Conservation (phyloP, 75 land plant species). For the Adiantum capillusveneris region DNA sequence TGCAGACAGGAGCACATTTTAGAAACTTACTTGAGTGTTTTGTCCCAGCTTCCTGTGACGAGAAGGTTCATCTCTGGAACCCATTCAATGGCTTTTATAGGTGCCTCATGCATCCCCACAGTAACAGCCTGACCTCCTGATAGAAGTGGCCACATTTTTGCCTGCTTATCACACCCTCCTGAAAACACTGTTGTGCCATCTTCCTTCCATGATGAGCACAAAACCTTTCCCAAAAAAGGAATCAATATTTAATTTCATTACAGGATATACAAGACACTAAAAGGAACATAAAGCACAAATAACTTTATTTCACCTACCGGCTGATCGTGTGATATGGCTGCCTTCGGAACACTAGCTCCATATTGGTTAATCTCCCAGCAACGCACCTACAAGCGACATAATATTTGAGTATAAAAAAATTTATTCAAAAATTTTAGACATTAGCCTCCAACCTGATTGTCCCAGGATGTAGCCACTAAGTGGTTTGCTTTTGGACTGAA, state of each 20-base stretch:
- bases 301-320: conserved; percentile 55
- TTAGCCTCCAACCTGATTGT: conserved; percentile 46
- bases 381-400: conserved; percentile 46
- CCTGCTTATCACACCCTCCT: conserved; percentile 95
- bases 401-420: too few species aligned
- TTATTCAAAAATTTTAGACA: neutral
- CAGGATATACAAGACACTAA: neutral
- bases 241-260: too few species aligned
- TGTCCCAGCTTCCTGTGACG: conserved; percentile 92
- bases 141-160: conserved; percentile 86
- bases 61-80: conserved; percentile 78
- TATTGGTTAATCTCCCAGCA: conserved; percentile 72
- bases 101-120: conserved; percentile 92
- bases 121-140: conserved; percentile 74
- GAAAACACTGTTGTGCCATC: conserved; percentile 93
- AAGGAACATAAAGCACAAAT: neutral
- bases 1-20: neutral
- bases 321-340: conserved; percentile 85
- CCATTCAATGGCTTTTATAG: conserved; percentile 79
- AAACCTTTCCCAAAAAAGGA: conserved; percentile 32
- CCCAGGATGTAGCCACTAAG: conserved; percentile 70
- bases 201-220: conserved; percentile 95
- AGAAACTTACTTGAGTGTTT: conserved; percentile 55
- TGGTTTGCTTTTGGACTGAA: conserved; percentile 67
- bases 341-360: conserved; percentile 66